A percentile compares a stretch with the other conserved stretches of the same genome.
Conservation (phyloP, 345 rosid genomes). For the Tarenaya hassleriana region DNA sequence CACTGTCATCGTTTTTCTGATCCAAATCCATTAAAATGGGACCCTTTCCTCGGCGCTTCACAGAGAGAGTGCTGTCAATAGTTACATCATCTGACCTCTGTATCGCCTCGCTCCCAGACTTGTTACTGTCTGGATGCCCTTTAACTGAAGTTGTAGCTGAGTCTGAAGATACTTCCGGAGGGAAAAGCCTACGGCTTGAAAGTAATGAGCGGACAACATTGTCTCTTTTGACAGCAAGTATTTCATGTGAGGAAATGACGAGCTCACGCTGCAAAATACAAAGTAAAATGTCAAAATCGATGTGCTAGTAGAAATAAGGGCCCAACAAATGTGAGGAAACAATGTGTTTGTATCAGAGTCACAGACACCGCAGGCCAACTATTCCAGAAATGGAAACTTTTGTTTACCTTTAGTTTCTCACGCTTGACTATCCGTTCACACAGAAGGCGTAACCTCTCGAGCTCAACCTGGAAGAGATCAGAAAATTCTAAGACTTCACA, state of each 20-base stretch:
- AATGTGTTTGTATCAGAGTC: no score
- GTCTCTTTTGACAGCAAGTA: constrained; percentile 72
- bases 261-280: constrained; percentile 69
- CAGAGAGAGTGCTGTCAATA: constrained; percentile 62
- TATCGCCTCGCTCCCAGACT: constrained; percentile 65
- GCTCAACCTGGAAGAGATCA: constrained; percentile 55
- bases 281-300: constrained; percentile 10
- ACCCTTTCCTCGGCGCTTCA: constrained; percentile 50
- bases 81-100: constrained; percentile 92
- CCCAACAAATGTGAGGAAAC: no score
- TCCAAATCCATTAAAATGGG: constrained; percentile 44
- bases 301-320: no score
- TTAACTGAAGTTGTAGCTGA: constrained; percentile 88
- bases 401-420: constrained; percentile 76
- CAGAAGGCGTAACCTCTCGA: constrained; percentile 88
- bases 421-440: constrained; percentile 93
- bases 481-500: constrained; percentile 1
- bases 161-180: constrained; percentile 67
- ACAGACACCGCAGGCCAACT: no score
- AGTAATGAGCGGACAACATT: constrained; percentile 45
- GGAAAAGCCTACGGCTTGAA: constrained; percentile 40
- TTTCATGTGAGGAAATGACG: constrained; percentile 65
- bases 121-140: constrained; percentile 49
- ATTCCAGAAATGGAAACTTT: neutral
- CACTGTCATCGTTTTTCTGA: constrained; percentile 73